Conservation (phyloP, 2,329 filamentous ascomycete species). For the Juglanconis oblonga region DNA sequence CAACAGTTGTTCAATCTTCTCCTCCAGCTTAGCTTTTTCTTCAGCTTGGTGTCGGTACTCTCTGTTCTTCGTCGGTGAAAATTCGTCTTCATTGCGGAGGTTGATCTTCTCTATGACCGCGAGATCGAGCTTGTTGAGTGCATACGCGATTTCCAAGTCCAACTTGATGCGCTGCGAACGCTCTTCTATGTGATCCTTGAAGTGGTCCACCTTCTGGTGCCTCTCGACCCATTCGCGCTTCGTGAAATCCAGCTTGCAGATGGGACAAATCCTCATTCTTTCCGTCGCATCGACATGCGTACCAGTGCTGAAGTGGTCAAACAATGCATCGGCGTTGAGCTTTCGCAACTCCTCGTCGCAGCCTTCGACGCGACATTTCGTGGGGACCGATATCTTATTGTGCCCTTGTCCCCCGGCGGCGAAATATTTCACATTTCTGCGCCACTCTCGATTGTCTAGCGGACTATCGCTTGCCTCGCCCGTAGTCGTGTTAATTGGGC, state of each 20-base stretch:
- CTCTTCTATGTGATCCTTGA: slow-evolving; percentile 10
- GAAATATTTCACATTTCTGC: background rate
- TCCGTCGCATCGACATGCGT: background rate
- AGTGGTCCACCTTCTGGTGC: slow-evolving; percentile 7
- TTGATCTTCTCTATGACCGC: background rate
- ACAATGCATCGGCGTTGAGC: slow-evolving; percentile 4
- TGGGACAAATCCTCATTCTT: slow-evolving; percentile 9
- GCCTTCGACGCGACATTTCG: background rate
- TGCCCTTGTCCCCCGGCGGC: background rate
- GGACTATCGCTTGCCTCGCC: slow-evolving; percentile 5
- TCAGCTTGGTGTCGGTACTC: background rate
- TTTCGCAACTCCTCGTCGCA: background rate
- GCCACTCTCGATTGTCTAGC: background rate
- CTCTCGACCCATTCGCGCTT: slow-evolving; percentile 1
- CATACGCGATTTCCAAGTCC: background rate
- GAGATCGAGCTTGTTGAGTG: background rate
- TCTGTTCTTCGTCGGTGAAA: background rate
- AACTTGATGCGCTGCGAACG: background rate
- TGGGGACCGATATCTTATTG: slow-evolving; percentile 2
- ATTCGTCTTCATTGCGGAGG: background rate
- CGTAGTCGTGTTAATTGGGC: slow-evolving; percentile 6
- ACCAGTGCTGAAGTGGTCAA: background rate
- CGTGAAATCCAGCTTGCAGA: slow-evolving; percentile 10
- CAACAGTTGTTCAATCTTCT: background rate
- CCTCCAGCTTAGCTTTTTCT: background rate